Evolutionary conservation across 495 filamentous ascomycete species (phyloP), one percentile per base, ranked within the genome.

Genomic region (Astrothelium macrocarpum): DNA sequence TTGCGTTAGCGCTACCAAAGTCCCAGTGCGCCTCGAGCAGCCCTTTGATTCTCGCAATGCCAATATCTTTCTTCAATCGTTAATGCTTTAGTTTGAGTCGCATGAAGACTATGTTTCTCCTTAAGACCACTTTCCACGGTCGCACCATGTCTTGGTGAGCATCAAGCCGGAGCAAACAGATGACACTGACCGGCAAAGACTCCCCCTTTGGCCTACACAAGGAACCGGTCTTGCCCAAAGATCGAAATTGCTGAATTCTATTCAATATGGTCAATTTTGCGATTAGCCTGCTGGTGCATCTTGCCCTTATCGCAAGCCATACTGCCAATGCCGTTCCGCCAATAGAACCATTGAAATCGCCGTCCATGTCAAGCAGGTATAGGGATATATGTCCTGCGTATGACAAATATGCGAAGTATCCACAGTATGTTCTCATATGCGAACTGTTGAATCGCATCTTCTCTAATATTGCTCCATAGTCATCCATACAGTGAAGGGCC

Each of bases 401-500:
- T 64, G 75, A 75, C 67, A 71, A 67, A 63, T 81, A 81, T 71
- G 72, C 78, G 14, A 72, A 67, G 61, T 78, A 71, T 59, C 60
- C 64, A n/a, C 79, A 81, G 79, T 80, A 77, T 31, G 77, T 67
- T 25, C 32, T 3, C 53, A 16, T 26, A 25, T 53, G 31, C 18
- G 25, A 2, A 31, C 28, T 45, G 10, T 39, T 49, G 14, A 62
- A 5, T 34, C 39, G 2, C 28, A 1, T 53, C 64, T 36, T 23
- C 23, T 60, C 56, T 26, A 68, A 32, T 9, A 43, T 28, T 25
- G 20, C 25, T 49, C 12, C 25, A 32, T 53, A 91, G 89, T 72
- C 79, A 78, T 32, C 93, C 94, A 12, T 84, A 86, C 64, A 94
- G 90, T 75, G 81, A 84, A 18, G 95, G 94, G 1, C 85, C 85